Base-by-base conservation (phyloP, 2,329 filamentous ascomycete genomes). In the Calonectria pauciramosa region DNA sequence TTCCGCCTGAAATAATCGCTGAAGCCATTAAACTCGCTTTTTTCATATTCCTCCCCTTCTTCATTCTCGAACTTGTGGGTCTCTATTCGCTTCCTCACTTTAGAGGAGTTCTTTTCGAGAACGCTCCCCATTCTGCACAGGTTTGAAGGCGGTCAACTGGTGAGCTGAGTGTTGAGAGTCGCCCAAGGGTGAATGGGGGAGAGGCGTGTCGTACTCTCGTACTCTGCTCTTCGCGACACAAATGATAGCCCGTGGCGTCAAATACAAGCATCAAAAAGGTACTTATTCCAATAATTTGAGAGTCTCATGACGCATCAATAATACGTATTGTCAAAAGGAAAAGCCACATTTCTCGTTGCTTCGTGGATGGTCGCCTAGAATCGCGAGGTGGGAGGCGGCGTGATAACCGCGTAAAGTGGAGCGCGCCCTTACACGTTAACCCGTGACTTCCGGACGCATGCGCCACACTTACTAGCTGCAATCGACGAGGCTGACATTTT, bases 1-100 rank as follows among this genome's bases (percentile, higher is more conserved):
- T 99, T 99, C 71, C 96, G 93, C 65, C 96, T 91, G 83, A 98
- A 97, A 85, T 99, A 99, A 82, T 99, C 96, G 30, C 89, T 86
- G 81, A 99, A 97, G 11, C 96, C 96, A 32, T 95, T 95, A 84
- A 99, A 99, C 68, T 91, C 91, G 76, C 96, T 98, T 2, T 89
- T 91, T 73, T 93, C 93, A 84, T 99, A 99, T 84, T 99, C 97
- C 72, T 99, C 96, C 72, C 97, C 96, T 30, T 91, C 90, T 83
- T 98, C 96, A 81, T 94, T 90, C 2, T 93, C 88, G 83, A 98
- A 99, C 2, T 89, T 90, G 85, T 98, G 92, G 20, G 82, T 82
- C 70, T 92, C 89, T 75, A 93, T 92, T 78, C 90, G 88, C 82
- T 93, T 93, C 79, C 90, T 89, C 83, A 92, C 88, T 41, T 87